Percentiles rank a stretch among this genome's conserved stretches.
Evolutionary conservation across 345 rosid genomes (phyloP).

Genomic region (Populus pruinosa): DNA sequence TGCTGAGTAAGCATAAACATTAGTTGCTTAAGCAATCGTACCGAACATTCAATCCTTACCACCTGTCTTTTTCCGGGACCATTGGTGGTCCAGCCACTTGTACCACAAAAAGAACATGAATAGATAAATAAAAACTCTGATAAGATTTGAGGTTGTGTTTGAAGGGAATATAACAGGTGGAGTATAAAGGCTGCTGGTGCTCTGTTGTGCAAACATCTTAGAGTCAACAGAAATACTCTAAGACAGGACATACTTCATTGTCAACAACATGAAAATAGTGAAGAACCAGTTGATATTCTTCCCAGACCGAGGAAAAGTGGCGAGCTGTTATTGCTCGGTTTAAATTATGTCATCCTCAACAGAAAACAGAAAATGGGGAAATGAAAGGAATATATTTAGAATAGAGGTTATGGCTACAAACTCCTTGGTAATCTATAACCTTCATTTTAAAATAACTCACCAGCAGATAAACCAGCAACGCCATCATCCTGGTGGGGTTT

Average conservation of each 20-base stretch:
- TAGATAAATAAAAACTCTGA: neutral
- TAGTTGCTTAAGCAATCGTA: neutral
- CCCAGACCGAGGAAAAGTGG: slow-evolving; percentile 17
- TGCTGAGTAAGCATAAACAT: neutral
- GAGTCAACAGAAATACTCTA: slow-evolving; percentile 5
- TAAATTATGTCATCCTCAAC: slow-evolving; percentile 21
- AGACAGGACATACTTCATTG: slow-evolving; percentile 20
- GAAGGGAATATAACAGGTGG: neutral
- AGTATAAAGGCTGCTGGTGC: neutral
- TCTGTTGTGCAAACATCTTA: neutral
- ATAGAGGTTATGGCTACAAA: neutral
- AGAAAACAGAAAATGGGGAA: neutral
- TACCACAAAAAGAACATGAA: neutral
- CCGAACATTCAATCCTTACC: neutral
- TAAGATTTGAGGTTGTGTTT: neutral
- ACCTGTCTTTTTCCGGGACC: neutral
- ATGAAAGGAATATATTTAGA: slow-evolving; percentile 2
- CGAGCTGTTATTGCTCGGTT: slow-evolving; percentile 16
- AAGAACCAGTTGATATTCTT: slow-evolving; percentile 23
- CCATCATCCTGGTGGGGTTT: slow-evolving; percentile 43
- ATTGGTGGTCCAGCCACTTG: neutral
- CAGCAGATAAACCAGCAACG: slow-evolving; percentile 48
- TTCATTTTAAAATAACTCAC: slow-evolving; percentile 35
- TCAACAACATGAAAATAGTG: slow-evolving; percentile 12
- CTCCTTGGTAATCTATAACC: slow-evolving; percentile 5